Conservation (phyloP, 257 asterid species). For the Solanum ossicruentum region DNA sequence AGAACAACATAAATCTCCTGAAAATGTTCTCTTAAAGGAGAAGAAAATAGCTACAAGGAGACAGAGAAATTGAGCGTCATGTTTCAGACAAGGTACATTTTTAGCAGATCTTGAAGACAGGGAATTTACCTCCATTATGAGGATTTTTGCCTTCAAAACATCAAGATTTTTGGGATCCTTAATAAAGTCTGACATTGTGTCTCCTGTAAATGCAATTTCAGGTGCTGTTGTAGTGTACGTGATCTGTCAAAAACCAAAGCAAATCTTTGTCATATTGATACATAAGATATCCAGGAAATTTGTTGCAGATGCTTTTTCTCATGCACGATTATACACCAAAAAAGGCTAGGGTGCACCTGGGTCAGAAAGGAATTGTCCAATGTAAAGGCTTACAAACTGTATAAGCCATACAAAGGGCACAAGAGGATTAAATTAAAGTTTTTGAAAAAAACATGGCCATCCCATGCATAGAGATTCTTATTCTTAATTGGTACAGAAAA, state of each 20-base stretch:
- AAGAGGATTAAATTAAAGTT: background rate
- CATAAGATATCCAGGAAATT: constrained; percentile 16
- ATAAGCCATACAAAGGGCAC: background rate
- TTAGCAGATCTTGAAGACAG: background rate
- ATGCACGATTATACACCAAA: background rate
- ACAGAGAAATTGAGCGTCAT: background rate
- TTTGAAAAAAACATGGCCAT: background rate
- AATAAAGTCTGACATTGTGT: constrained; percentile 71
- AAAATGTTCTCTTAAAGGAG: background rate
- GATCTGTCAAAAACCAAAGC: constrained; percentile 33
- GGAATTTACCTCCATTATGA: constrained; percentile 71
- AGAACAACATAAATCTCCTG: background rate
- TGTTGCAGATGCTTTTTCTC: background rate
- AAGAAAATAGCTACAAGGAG: background rate
- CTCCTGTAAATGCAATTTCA: constrained; percentile 94
- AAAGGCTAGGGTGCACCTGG: background rate
- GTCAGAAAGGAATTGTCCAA: background rate
- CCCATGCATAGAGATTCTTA: background rate
- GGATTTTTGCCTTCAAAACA: constrained; percentile 69
- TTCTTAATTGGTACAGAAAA: background rate
- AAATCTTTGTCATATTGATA: background rate
- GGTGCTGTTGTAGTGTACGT: constrained; percentile 59
- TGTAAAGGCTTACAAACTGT: background rate
- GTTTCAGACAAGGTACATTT: background rate
- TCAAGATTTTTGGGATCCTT: constrained; percentile 56